A percentile compares a stretch with the other conserved stretches of the same genome.
phyloP scores from a whole-genome alignment of 116 monocot genomes.

The Cymodocea nodosa region DNA sequence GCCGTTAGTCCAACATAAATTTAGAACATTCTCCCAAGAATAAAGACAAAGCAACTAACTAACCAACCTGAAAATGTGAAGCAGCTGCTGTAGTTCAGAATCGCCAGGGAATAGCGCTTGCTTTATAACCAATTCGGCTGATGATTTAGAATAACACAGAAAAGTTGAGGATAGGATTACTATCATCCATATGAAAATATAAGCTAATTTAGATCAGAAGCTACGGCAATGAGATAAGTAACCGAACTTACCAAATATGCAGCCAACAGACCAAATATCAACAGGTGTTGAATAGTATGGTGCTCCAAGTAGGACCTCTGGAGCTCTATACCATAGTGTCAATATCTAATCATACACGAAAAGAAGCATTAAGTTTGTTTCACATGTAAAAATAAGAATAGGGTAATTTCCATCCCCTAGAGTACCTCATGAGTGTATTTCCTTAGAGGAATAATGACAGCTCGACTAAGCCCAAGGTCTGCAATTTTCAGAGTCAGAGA shows the following conservation, averaged over 20 bases:
- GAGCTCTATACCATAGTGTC: slow-evolving; percentile 95
- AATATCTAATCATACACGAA: slow-evolving; percentile 40
- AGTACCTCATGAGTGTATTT: slow-evolving; percentile 95
- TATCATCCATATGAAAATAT: neutral
- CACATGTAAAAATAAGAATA: neutral
- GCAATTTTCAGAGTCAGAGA: slow-evolving; percentile 91
- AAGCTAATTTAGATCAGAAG: neutral
- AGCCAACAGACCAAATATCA: slow-evolving; percentile 98
- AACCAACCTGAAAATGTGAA: slow-evolving; percentile 82
- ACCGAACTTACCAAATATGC: slow-evolving; percentile 67
- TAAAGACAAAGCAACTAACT: neutral
- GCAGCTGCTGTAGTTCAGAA: slow-evolving; percentile 92
- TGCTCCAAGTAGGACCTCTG: slow-evolving; percentile 89
- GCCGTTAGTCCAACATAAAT: neutral
- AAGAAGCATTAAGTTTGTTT: neutral
- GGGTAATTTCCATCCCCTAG: neutral
- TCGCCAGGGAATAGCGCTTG: slow-evolving; percentile 87
- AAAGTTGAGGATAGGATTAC: neutral
- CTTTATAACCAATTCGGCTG: slow-evolving; percentile 82
- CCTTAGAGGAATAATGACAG: slow-evolving; percentile 76
- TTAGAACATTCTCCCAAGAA: neutral
- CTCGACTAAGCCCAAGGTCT: slow-evolving; percentile 79
- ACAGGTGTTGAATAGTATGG: slow-evolving; percentile 73
- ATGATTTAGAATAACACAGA: neutral
- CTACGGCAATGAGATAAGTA: too few species aligned